Evolutionary conservation across 768 basidiomycete species (phyloP), one percentile per base, ranked within the genome.

Genomic region (Lentinula sp.): DNA sequence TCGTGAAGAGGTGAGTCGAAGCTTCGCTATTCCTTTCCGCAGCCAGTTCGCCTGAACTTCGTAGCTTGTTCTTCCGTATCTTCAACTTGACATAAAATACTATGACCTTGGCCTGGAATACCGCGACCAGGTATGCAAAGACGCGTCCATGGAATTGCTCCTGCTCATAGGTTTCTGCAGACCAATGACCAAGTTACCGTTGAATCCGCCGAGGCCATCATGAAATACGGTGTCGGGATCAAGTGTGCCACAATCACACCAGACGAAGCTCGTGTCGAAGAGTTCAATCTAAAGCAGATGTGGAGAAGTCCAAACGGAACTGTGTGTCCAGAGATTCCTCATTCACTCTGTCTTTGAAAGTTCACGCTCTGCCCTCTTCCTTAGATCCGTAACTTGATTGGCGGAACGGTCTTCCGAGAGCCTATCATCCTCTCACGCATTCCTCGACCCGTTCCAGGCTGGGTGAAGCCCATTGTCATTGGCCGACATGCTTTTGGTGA

Each of bases 211-310:
- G 86, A 98, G 66, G 97, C 97, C 60, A 98, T 98, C 71, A 81
- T 91, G 61, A 83, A 97, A 74, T 86, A 97, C 83, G 88, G 88
- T 64, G 97, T 99, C 65, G 97, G 96, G 64, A 95, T 98, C 78
- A 99, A 99, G 76, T 99, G 96, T 77, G 96, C 62, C 43, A 98
- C 96, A 49, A 98, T 98, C 76, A 99, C 97, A 1, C 97, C 97
- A 5, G 97, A 99, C 71, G 96, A 98, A 72, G 93, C 87, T 23
- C 89, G 95, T 61, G 94, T 98, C 51, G 77, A 95, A 71, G 97
- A 98, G 75, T 99, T 97, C 84, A 92, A 94, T 54, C 82, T 99
- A 71, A 98, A 97, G 81, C 86, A 95, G 75, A 99, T 99, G 96
- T 97, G 94, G 95, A 89, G 81, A 79, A 93, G 91, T 69, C 96